These are phyloP conservation scores for Neurospora sp. DNA, from an alignment of 495 filamentous ascomycete genomes.

Conservation along the genomic window DNA sequence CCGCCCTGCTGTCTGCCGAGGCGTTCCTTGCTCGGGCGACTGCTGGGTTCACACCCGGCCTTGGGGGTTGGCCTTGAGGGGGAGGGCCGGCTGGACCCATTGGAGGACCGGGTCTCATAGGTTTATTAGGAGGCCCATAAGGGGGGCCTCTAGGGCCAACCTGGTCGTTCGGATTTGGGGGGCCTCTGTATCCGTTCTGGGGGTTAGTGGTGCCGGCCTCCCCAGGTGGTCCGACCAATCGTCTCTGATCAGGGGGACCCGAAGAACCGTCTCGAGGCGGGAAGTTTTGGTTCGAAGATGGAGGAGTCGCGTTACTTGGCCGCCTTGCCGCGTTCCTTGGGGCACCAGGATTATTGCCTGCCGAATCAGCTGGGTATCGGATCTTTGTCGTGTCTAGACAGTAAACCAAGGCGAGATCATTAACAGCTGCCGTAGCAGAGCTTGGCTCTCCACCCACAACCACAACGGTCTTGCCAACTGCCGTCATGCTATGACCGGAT, in stretches of 20 bases:
- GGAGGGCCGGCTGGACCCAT: conserved; percentile 73
- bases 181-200: conserved; percentile 22
- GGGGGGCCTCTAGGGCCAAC: conserved; percentile 21
- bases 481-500: conserved; percentile 96
- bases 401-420: conserved; percentile 82
- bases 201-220: conserved; percentile 45
- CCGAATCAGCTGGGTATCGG: conserved; percentile 77
- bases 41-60: conserved; percentile 36
- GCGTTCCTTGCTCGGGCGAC: conserved; percentile 25
- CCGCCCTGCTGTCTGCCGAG: conserved; percentile 29
- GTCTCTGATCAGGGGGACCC: conserved; percentile 45
- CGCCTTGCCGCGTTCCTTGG: conserved; percentile 27
- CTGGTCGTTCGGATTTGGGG: conserved; percentile 8
- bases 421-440: conserved; percentile 64
- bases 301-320: conserved; percentile 28
- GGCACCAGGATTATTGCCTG: conserved; percentile 35
- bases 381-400: conserved; percentile 92
- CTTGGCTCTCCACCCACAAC: conserved; percentile 92
- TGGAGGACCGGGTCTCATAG: conserved; percentile 61
- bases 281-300: conserved; percentile 23
- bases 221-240: conserved; percentile 38
- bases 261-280: conserved; percentile 55
- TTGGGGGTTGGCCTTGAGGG: conserved; percentile 76
- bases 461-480: conserved; percentile 82
- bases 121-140: conserved; percentile 43